Evolutionary conservation across 306 rosid genomes (phyloP).

Genomic region (Prunus mume): DNA sequence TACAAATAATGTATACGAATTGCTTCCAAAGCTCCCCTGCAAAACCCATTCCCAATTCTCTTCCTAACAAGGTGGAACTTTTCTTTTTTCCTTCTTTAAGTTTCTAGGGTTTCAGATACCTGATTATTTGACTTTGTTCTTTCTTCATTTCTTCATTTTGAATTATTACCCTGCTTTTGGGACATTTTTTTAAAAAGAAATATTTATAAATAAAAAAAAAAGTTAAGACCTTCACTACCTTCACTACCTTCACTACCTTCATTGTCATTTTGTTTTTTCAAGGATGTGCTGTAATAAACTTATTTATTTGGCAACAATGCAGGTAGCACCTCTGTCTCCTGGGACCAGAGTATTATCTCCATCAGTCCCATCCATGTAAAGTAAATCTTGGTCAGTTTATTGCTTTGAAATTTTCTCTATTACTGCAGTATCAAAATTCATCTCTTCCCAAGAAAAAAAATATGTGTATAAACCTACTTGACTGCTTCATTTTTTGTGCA

Average conservation of each 20-base stretch:
- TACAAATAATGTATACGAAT: not conserved
- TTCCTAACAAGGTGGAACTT: conserved; percentile 35
- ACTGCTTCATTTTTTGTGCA: not conserved
- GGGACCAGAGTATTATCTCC: conserved; percentile 41
- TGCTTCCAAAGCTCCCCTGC: conserved; percentile 17
- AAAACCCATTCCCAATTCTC: conserved; percentile 25
- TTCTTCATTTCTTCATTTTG: not conserved
- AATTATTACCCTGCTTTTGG: not conserved
- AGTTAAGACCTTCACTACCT: not conserved
- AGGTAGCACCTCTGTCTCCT: conserved; percentile 37
- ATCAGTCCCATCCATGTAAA: conserved; percentile 26
- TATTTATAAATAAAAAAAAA: not conserved
- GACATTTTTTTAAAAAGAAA: not conserved
- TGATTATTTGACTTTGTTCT: not conserved
- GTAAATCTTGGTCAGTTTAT: conserved; percentile 36
- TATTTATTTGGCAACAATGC: not conserved
- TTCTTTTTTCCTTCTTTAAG: conserved; percentile 1
- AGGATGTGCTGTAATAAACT: no score
- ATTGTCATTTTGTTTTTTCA: no score
- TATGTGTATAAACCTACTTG: not conserved
- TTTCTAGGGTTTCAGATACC: conserved; percentile 5
- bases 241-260: no score
- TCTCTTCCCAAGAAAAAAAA: not conserved
- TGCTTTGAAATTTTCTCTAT: not conserved
- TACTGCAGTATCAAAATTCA: not conserved